phyloP scores from a whole-genome alignment of 495 filamentous ascomycete species.

The Rusavskia elegans region DNA sequence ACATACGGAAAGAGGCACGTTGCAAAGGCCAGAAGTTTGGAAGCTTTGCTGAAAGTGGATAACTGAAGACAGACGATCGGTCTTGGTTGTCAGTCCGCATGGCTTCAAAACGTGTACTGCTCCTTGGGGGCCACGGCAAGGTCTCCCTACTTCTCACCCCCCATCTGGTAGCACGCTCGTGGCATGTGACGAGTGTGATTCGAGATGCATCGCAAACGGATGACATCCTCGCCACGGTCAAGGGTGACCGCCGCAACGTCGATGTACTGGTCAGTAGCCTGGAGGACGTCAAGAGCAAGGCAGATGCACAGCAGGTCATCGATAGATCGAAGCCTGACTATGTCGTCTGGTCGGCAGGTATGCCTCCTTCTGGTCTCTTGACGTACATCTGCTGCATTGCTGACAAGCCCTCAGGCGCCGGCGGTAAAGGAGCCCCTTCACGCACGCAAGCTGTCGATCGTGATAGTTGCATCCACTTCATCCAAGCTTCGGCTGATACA shows the following conservation, averaged over 20 bases:
- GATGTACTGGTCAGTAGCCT: conserved; percentile 50
- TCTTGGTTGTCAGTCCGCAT: background rate
- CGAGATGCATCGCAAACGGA: conserved; percentile 49
- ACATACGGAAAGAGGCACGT: background rate
- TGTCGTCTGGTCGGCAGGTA: conserved; percentile 68
- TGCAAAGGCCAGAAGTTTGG: background rate
- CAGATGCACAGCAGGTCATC: conserved; percentile 44
- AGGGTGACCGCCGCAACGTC: conserved; percentile 35
- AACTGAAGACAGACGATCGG: no score
- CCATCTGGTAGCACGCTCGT: conserved; percentile 52
- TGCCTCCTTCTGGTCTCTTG: conserved; percentile 7
- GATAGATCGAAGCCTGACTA: conserved; percentile 47
- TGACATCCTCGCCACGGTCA: conserved; percentile 42
- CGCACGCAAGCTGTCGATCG: conserved; percentile 49
- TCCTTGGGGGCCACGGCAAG: conserved; percentile 75
- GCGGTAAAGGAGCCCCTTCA: conserved; percentile 54
- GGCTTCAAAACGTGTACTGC: conserved; percentile 34
- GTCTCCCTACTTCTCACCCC: conserved; percentile 63
- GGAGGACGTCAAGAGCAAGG: conserved; percentile 48
- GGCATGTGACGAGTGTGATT: conserved; percentile 65
- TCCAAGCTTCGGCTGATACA: conserved; percentile 41
- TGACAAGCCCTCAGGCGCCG: conserved; percentile 35
- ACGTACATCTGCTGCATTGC: background rate
- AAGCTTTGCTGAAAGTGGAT: no score
- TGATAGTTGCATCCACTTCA: conserved; percentile 55